phyloP scores from a whole-genome alignment of 331 rosid genomes.

The Dryas integrifolia region DNA sequence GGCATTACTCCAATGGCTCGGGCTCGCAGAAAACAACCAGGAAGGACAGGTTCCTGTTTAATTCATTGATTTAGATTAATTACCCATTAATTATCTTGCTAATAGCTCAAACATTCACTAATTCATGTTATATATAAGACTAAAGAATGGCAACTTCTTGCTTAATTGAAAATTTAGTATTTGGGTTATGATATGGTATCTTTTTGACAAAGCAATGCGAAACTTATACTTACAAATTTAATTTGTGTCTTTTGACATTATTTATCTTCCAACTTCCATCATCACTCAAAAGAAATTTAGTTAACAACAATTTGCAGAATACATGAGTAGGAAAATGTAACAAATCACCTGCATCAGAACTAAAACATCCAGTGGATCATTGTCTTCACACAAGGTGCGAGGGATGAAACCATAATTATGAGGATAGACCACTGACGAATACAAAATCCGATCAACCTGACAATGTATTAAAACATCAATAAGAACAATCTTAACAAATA shows the following conservation, averaged over 20 bases:
- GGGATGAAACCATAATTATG: conserved; percentile 97
- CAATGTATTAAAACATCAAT: conserved; percentile 26
- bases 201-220: no score
- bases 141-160: not conserved
- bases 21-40: conserved; percentile 95
- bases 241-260: not conserved
- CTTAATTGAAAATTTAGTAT: not conserved
- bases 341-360: conserved; percentile 90
- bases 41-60: conserved; percentile 86
- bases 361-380: conserved; percentile 94
- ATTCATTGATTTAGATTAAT: conserved; percentile 24
- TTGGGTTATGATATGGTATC: not conserved
- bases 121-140: not conserved
- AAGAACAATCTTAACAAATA: conserved; percentile 20
- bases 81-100: not conserved
- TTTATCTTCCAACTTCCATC: not conserved
- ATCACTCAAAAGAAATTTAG: not conserved
- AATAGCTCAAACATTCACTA: conserved; percentile 1
- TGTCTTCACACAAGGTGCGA: conserved; percentile 94
- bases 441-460: conserved; percentile 92
- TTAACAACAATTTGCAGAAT: not conserved
- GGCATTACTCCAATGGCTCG: conserved; percentile 95
- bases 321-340: conserved; percentile 21
- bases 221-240: not conserved
- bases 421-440: conserved; percentile 95